phyloP scores from a whole-genome alignment of 192 early-diverging fungal species.

The Podila epigama region DNA sequence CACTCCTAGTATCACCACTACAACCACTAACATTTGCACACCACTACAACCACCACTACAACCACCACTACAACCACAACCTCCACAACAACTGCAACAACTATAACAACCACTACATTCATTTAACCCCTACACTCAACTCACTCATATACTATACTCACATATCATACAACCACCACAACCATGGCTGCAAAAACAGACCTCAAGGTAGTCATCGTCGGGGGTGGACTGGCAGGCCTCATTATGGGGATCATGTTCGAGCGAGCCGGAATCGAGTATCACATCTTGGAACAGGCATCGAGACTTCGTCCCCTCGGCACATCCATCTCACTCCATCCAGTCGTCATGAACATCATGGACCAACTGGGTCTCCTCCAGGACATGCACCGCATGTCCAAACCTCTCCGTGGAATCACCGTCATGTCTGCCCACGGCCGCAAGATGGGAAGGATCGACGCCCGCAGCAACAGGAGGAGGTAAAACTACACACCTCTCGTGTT shows the following conservation, averaged over 20 bases:
- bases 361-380: conserved; percentile 38
- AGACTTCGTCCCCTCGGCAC: conserved; percentile 38
- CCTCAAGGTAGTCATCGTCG: conserved; percentile 30
- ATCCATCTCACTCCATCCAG: conserved; percentile 43
- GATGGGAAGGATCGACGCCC: conserved; percentile 41
- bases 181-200: conserved; percentile 11
- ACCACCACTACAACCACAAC: no score
- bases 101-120: background rate
- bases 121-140: no score
- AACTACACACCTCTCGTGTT: background rate
- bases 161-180: background rate
- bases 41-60: no score
- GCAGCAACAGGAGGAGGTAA: conserved; percentile 41
- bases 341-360: conserved; percentile 32
- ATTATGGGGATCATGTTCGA: conserved; percentile 46
- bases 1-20: no score
- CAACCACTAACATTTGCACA: no score
- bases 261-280: conserved; percentile 41
- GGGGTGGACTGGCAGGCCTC: conserved; percentile 32
- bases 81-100: background rate
- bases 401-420: conserved; percentile 31
- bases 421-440: conserved; percentile 30
- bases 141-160: background rate
- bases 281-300: conserved; percentile 47
- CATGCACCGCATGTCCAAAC: conserved; percentile 30